Percentiles rank a stretch among this genome's conserved stretches.
These are phyloP conservation scores for Serendipita sp. DNA, from an alignment of 768 basidiomycete species.

Conservation along the genomic window DNA sequence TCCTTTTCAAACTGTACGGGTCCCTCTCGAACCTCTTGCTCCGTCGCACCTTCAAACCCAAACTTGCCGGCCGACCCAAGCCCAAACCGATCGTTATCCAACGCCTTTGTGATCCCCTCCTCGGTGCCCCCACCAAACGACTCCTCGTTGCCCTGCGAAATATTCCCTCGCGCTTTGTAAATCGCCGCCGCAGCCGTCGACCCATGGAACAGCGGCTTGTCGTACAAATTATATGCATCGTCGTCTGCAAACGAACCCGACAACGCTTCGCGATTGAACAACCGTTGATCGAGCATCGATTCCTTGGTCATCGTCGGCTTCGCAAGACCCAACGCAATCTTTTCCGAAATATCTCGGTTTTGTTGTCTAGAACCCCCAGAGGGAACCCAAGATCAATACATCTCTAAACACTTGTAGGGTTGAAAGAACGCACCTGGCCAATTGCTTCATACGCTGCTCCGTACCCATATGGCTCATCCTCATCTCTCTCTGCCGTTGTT, in stretches of 20 bases:
- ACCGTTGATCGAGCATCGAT: conserved; percentile 88
- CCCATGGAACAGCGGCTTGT: conserved; percentile 89
- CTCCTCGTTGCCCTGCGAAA: conserved; percentile 73
- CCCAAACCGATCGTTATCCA: conserved; percentile 88
- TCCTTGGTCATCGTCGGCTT: conserved; percentile 95
- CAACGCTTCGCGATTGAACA: conserved; percentile 94
- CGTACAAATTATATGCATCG: conserved; percentile 89
- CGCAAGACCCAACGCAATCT: conserved; percentile 92
- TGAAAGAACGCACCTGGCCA: conserved; percentile 58
- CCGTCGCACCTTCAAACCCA: conserved; percentile 83
- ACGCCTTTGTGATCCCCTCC: conserved; percentile 79
- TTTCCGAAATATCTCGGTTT: conserved; percentile 98
- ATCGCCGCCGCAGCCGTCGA: conserved; percentile 98
- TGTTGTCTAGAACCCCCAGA: conserved; percentile 63
- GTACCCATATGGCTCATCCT: conserved; percentile 98
- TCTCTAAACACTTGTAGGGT: no score
- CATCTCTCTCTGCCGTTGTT: conserved; percentile 93
- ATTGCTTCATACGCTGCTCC: conserved; percentile 88
- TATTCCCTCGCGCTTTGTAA: conserved; percentile 87
- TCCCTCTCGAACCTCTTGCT: conserved; percentile 74
- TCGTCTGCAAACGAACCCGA: conserved; percentile 73
- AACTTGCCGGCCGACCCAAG: conserved; percentile 59
- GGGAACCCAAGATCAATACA: no score
- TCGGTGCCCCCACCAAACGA: conserved; percentile 90
- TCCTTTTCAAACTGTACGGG: conserved; percentile 99